Evolutionary conservation across 805 yeast genomes (phyloP).

Genomic region (Kodamaea fukazawae): DNA sequence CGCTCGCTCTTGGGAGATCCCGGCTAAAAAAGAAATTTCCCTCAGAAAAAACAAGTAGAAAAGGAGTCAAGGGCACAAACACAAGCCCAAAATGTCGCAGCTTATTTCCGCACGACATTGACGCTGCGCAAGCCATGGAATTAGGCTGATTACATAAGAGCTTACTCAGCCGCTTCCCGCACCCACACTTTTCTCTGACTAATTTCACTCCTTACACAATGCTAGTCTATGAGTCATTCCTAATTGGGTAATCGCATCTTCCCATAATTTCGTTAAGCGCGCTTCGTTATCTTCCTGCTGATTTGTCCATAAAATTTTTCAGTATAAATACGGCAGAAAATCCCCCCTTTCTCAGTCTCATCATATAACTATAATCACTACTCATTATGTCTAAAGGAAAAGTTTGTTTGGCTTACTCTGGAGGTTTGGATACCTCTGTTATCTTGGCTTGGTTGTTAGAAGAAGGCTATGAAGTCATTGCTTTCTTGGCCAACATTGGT

Average conservation of each 20-base stretch:
- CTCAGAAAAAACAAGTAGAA: no score
- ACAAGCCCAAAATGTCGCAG: no score
- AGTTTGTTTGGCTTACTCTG: conserved; percentile 98
- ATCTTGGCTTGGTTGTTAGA: conserved; percentile 98
- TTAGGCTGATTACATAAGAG: not conserved
- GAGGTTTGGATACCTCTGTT: conserved; percentile 97
- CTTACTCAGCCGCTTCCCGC: not conserved
- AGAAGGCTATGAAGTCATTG: conserved; percentile 96
- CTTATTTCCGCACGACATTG: no score
- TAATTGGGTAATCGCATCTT: conserved; percentile 19
- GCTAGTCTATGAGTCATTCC: conserved; percentile 22
- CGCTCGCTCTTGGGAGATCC: no score
- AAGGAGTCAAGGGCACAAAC: no score
- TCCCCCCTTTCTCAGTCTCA: conserved; percentile 12
- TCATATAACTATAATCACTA: conserved; percentile 4
- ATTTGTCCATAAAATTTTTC: conserved; percentile 6
- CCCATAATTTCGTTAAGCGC: conserved; percentile 21
- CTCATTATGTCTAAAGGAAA: conserved; percentile 87
- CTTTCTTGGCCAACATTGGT: conserved; percentile 97
- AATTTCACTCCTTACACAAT: not conserved
- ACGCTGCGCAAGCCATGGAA: not conserved
- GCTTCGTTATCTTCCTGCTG: conserved; percentile 23
- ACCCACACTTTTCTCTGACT: not conserved
- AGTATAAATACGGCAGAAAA: conserved; percentile 17
- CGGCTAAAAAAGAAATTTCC: no score